A percentile compares a stretch with the other conserved stretches of the same genome.
Evolutionary conservation across 805 yeast species (phyloP).

Genomic region (Metschnikowia anglica): DNA sequence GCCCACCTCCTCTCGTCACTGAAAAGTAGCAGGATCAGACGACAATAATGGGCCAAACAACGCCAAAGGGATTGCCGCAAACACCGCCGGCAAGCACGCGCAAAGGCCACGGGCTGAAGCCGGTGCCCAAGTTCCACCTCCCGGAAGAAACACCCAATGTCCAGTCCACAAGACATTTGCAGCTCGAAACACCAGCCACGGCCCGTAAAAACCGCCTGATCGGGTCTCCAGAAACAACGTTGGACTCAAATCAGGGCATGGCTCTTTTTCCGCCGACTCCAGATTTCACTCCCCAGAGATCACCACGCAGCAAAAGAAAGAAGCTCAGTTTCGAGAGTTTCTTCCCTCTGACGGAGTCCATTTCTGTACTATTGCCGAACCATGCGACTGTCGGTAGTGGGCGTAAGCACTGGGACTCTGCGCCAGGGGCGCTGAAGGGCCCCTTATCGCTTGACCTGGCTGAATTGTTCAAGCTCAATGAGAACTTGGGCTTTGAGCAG

Average conservation of each 20-base stretch:
- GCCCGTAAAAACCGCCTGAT: slow-evolving; percentile 1
- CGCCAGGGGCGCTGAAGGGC: slow-evolving; percentile 11
- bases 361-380: slow-evolving; percentile 32
- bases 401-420: slow-evolving; percentile 19
- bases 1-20: too few species aligned
- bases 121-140: slow-evolving; percentile 12
- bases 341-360: slow-evolving; percentile 18
- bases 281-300: slow-evolving; percentile 34
- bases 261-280: slow-evolving; percentile 28
- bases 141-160: slow-evolving; percentile 11
- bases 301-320: slow-evolving; percentile 25
- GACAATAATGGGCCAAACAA: slow-evolving; percentile 5
- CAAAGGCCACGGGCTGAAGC: slow-evolving; percentile 3
- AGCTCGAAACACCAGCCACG: slow-evolving; percentile 17
- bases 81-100: slow-evolving; percentile 15
- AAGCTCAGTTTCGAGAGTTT: slow-evolving; percentile 18
- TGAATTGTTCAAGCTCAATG: slow-evolving; percentile 22
- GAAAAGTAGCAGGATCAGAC: too few species aligned
- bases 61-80: slow-evolving; percentile 10
- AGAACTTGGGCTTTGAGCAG: slow-evolving; percentile 29
- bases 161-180: slow-evolving; percentile 1
- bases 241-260: neutral
- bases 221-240: slow-evolving; percentile 3
- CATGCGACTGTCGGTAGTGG: slow-evolving; percentile 42
- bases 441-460: slow-evolving; percentile 21